Percentiles rank a stretch among this genome's conserved stretches.
Conservation (phyloP, 495 filamentous ascomycete species). For the Aspergillus conjunctus region DNA sequence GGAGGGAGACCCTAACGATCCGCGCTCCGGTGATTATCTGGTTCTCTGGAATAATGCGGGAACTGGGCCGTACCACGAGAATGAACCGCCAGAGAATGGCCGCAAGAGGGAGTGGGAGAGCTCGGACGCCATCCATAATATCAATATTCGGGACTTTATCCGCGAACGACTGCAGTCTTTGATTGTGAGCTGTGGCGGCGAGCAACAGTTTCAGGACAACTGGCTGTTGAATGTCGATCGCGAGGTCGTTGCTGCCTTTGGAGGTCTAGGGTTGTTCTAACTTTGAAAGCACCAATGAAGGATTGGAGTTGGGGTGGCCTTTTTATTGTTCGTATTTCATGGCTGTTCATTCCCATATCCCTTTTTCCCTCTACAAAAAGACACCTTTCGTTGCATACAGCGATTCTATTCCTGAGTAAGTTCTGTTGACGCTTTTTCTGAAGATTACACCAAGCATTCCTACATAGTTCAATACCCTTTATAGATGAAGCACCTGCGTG, state of each 20-base stretch:
- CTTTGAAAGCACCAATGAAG: neutral
- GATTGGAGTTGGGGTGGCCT: neutral
- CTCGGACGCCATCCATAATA: slow-evolving; percentile 69
- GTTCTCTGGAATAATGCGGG: slow-evolving; percentile 52
- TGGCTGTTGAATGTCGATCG: slow-evolving; percentile 89
- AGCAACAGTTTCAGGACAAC: slow-evolving; percentile 69
- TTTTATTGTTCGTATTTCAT: neutral
- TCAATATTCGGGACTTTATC: slow-evolving; percentile 72
- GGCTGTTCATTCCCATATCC: neutral
- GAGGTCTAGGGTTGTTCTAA: slow-evolving; percentile 51
- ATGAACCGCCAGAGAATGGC: slow-evolving; percentile 66
- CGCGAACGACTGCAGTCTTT: slow-evolving; percentile 64
- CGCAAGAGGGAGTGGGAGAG: slow-evolving; percentile 56
- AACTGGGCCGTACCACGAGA: slow-evolving; percentile 36
- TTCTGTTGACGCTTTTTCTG: neutral
- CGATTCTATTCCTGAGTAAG: too few relatives aligned
- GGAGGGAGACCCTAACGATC: slow-evolving; percentile 44
- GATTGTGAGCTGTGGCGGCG: slow-evolving; percentile 70
- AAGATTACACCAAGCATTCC: neutral
- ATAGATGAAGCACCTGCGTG: neutral
- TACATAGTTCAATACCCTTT: neutral
- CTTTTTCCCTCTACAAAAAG: neutral
- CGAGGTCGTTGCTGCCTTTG: slow-evolving; percentile 73
- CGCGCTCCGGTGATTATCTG: slow-evolving; percentile 47
- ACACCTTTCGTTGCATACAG: too few relatives aligned